Conservation (phyloP, 768 basidiomycete species). For the Termitomyces sp. region DNA sequence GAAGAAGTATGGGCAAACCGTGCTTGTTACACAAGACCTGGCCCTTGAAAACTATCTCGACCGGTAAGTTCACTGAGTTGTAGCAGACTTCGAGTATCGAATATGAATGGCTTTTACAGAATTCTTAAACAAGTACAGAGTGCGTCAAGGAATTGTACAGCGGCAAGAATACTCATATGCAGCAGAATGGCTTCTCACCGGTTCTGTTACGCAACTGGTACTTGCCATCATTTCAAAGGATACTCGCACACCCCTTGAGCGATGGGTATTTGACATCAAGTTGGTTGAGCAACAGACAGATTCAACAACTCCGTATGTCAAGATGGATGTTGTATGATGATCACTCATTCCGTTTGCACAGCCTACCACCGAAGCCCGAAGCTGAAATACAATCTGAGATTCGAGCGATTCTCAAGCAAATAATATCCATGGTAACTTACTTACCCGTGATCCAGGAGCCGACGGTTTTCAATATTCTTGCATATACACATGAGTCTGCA, state of each 20-base stretch:
- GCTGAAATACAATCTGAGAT: constrained; percentile 96
- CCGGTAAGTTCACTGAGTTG: constrained; percentile 35
- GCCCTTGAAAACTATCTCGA: constrained; percentile 92
- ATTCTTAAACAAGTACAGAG: constrained; percentile 92
- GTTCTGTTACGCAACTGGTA: constrained; percentile 90
- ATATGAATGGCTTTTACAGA: constrained; percentile 37
- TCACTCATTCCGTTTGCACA: constrained; percentile 18
- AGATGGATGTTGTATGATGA: constrained; percentile 2
- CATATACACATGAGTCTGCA: constrained; percentile 89
- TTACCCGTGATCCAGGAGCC: constrained; percentile 93
- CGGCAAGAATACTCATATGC: neutral
- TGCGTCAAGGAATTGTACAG: constrained; percentile 32
- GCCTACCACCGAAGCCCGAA: constrained; percentile 63
- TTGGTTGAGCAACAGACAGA: constrained; percentile 63
- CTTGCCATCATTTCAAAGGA: constrained; percentile 96
- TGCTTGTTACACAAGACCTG: constrained; percentile 91
- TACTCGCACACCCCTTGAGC: constrained; percentile 83
- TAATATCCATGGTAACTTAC: constrained; percentile 95
- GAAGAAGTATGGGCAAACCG: constrained; percentile 97
- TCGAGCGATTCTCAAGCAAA: constrained; percentile 95
- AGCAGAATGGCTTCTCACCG: constrained; percentile 89
- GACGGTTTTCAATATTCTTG: constrained; percentile 96
- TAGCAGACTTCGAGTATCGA: neutral
- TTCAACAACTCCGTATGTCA: constrained; percentile 44
- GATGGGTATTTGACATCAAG: constrained; percentile 98